Evolutionary conservation across 345 rosid genomes (phyloP).

Genomic region (Dipteronia dyeriana): DNA sequence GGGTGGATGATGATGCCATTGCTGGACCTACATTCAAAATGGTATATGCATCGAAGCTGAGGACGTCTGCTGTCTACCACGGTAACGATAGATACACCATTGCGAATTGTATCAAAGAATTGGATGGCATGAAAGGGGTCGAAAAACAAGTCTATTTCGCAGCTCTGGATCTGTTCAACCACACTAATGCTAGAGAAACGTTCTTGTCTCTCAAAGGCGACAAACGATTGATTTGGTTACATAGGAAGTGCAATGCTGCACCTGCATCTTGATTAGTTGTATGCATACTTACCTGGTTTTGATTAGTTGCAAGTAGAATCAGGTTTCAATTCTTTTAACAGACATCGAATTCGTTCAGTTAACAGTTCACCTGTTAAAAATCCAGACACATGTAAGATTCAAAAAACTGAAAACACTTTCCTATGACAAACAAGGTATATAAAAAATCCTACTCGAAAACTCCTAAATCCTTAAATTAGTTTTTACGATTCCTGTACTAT

Average conservation of each 20-base stretch:
- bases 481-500: not conserved
- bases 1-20: conserved; percentile 50
- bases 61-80: conserved; percentile 38
- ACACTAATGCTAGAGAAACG: conserved; percentile 49
- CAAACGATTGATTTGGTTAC: conserved; percentile 52
- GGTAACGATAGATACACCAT: conserved; percentile 37
- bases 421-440: not conserved
- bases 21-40: conserved; percentile 53
- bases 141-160: conserved; percentile 47
- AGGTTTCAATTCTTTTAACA: not conserved
- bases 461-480: not conserved
- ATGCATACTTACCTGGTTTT: not conserved
- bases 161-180: conserved; percentile 52
- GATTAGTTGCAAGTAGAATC: not conserved
- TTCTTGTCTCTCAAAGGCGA: conserved; percentile 50
- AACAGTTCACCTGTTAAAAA: not conserved
- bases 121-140: conserved; percentile 37
- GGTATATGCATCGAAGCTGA: conserved; percentile 58
- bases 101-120: conserved; percentile 50
- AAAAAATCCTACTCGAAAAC: conserved; percentile 18
- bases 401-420: conserved; percentile 1
- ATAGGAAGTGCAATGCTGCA: conserved; percentile 34
- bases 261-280: not conserved
- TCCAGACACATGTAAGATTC: conserved; percentile 3
- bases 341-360: not conserved